These are phyloP conservation scores for Calocybe indica DNA, from an alignment of 768 basidiomycete genomes.

Conservation along the genomic window DNA sequence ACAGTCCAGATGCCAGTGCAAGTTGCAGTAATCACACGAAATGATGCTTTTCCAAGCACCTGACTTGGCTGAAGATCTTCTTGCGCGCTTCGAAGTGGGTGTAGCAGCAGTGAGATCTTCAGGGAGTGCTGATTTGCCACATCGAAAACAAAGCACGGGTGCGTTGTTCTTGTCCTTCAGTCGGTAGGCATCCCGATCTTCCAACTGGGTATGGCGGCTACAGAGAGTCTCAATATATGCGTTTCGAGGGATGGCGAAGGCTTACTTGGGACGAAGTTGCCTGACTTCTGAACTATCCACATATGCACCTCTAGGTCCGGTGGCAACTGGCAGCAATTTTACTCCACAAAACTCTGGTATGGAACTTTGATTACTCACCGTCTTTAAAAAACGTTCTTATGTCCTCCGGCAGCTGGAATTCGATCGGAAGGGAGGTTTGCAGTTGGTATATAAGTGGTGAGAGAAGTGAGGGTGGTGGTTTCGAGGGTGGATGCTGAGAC, in stretches of 20 bases:
- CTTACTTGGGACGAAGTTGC: constrained; percentile 78
- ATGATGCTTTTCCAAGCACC: constrained; percentile 73
- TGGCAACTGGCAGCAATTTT: constrained; percentile 51
- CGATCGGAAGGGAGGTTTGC: constrained; percentile 63
- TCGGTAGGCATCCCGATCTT: constrained; percentile 86
- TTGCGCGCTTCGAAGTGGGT: constrained; percentile 49
- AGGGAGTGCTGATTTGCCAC: constrained; percentile 76
- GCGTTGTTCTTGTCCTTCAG: constrained; percentile 80
- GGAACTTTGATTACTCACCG: constrained; percentile 41
- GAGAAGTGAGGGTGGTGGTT: constrained; percentile 61
- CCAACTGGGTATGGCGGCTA: constrained; percentile 82
- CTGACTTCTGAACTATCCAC: constrained; percentile 74
- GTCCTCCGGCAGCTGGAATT: constrained; percentile 85
- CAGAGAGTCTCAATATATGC: constrained; percentile 4
- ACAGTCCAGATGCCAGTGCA: constrained; percentile 98
- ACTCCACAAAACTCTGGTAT: constrained; percentile 1
- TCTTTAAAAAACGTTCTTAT: constrained; percentile 81
- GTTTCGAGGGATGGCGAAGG: constrained; percentile 7
- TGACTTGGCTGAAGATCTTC: constrained; percentile 41
- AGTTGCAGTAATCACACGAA: constrained; percentile 91
- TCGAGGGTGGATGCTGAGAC: constrained; percentile 58
- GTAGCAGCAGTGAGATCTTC: constrained; percentile 42
- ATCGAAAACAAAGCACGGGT: constrained; percentile 86
- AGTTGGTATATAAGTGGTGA: constrained; percentile 68
- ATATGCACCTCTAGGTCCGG: constrained; percentile 77